Evolutionary conservation across 2,329 filamentous ascomycete genomes (phyloP), one percentile per base, ranked within the genome.

Genomic region (Cyphellophora attinorum): DNA sequence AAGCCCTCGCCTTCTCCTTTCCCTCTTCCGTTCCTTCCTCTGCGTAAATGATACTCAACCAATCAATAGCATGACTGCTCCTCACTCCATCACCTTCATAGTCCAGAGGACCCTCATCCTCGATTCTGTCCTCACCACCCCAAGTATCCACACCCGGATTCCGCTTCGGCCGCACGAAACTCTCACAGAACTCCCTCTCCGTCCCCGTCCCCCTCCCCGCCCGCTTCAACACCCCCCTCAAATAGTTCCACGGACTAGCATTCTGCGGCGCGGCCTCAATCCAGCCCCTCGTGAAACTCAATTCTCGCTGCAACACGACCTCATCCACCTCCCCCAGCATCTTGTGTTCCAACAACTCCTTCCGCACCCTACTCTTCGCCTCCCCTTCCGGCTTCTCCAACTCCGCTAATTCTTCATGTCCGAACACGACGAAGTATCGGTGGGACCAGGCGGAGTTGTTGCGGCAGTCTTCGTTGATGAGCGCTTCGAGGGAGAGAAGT

Each of bases 371-470:
- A 5, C 5, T 31, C 13, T 23, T 32, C 23, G 18, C 34, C 15
- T n/a, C 16, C n/a, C 17, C 2, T n/a, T 6, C 15, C 29, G 13
- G 3, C 29, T 31, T 14, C 14, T 40, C 31, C 16, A 46, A 35
- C 6, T 34, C 31, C 51, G 39, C 58, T 40, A 54, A 56, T 38
- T 58, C 52, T 17, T 60, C 61, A 15, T 58, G 66, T 71, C 65
- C 55, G 73, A 95, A 93, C 12, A 89, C 76, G n/a, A 96, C 57
- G 57, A 89, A 94, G 68, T 91, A 96, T 33, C 91, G 79, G 65
- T 98, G 89, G 46, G 89, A 93, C 91, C 91, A 98, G 11, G 89
- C 91, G 29, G 83, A 91, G 59, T 98, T 98, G 64, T 98, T 98
- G 52, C 88, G 74, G 40, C 96, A 77, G 58, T 98, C 91, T 19